A percentile compares a stretch with the other conserved stretches of the same genome.
phyloP scores from a whole-genome alignment of 176 grass and related monocot genomes.

The Musa itinerans region DNA sequence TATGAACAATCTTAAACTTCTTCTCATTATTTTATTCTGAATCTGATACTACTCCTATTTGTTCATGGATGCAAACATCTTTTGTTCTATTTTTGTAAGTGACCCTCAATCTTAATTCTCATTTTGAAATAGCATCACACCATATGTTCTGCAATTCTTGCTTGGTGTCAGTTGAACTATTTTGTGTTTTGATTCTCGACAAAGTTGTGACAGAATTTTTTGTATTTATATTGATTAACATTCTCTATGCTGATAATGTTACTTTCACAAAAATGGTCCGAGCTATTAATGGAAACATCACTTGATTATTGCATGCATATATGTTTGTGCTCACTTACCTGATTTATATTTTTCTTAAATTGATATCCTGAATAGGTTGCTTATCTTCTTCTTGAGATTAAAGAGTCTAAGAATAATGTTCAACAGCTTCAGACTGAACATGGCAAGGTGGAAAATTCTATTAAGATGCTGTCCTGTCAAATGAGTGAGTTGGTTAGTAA shows the following conservation, averaged over 20 bases:
- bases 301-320: background rate
- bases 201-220: no score
- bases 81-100: no score
- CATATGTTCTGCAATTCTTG: no score
- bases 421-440: conserved; percentile 9
- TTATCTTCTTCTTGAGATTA: conserved; percentile 2
- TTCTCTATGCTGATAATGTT: background rate
- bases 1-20: no score
- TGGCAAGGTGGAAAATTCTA: background rate
- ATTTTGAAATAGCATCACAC: no score
- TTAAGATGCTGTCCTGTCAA: background rate
- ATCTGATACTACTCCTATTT: no score
- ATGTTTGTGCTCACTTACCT: background rate
- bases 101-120: no score
- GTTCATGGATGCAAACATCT: no score
- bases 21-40: no score
- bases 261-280: background rate
- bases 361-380: background rate
- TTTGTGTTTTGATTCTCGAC: no score
- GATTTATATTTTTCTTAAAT: background rate
- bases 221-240: no score
- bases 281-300: background rate
- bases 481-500: background rate
- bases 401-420: conserved; percentile 3
- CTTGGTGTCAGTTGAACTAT: no score